Evolutionary conservation across 108 stramenopile genomes (phyloP).

Genomic region (Pseudonitzschia pungens): DNA sequence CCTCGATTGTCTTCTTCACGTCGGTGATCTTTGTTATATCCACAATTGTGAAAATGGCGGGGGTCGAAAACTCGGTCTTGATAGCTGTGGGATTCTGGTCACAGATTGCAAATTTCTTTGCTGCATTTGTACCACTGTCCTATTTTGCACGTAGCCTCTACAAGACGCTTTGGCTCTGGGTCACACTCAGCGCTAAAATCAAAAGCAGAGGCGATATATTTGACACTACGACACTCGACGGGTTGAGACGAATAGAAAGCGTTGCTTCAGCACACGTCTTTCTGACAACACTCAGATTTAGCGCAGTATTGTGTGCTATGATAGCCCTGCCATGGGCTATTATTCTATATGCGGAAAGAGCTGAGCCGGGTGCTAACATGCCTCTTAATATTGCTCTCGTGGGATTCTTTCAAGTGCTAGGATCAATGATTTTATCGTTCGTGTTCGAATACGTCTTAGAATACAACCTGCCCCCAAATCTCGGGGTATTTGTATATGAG

Average conservation of each 20-base stretch:
- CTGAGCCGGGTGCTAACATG: neutral
- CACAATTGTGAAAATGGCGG: conserved; percentile 13
- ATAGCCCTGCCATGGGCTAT: conserved; percentile 26
- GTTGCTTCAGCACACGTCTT: conserved; percentile 17
- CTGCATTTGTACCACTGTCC: conserved; percentile 22
- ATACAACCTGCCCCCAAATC: conserved; percentile 24
- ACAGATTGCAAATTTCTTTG: conserved; percentile 18
- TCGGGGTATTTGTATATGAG: conserved; percentile 28
- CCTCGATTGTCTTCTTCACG: conserved; percentile 20
- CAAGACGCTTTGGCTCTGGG: conserved; percentile 23
- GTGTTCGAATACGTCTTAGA: conserved; percentile 23
- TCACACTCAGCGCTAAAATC: conserved; percentile 20
- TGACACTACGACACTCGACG: neutral
- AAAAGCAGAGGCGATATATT: neutral
- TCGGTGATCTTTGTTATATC: conserved; percentile 25
- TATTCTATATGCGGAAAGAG: conserved; percentile 4
- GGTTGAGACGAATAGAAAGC: conserved; percentile 10
- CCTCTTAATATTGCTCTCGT: conserved; percentile 22
- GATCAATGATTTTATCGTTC: conserved; percentile 16
- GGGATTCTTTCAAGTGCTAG: conserved; percentile 8
- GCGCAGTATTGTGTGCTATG: conserved; percentile 6
- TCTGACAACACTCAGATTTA: conserved; percentile 14
- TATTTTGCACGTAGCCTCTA: conserved; percentile 14
- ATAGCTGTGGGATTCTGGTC: conserved; percentile 19
- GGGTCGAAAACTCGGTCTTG: neutral